Evolutionary conservation across 805 yeast species (phyloP).

Genomic region (Metschnikowia chrysomelidarum): DNA sequence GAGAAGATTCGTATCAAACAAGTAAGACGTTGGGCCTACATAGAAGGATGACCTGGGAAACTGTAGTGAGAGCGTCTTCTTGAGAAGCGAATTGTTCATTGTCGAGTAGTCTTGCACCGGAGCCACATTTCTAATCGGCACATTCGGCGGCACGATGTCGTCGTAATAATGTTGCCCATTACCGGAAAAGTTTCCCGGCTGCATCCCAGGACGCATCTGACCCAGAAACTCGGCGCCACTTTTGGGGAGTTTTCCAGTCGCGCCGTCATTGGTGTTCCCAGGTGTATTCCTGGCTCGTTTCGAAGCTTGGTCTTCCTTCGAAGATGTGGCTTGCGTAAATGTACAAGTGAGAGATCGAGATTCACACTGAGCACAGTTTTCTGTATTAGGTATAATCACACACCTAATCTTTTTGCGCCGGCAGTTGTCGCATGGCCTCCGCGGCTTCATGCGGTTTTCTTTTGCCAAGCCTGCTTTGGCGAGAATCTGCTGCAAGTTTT

Average conservation of each 20-base stretch:
- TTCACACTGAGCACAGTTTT: conserved; percentile 75
- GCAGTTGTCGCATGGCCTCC: conserved; percentile 83
- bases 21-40: conserved; percentile 79
- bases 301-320: conserved; percentile 43
- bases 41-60: conserved; percentile 88
- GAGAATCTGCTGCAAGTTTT: not conserved
- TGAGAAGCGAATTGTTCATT: conserved; percentile 61
- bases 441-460: conserved; percentile 9
- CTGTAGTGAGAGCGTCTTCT: conserved; percentile 71
- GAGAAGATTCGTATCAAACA: conserved; percentile 70
- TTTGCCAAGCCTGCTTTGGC: not conserved
- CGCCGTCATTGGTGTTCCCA: too few species aligned
- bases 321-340: conserved; percentile 35
- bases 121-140: conserved; percentile 48
- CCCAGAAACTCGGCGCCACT: too few species aligned
- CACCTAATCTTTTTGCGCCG: conserved; percentile 78
- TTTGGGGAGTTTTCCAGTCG: too few species aligned
- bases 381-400: conserved; percentile 59
- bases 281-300: conserved; percentile 28
- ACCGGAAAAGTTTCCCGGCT: too few species aligned
- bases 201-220: too few species aligned
- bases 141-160: conserved; percentile 37
- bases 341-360: conserved; percentile 73
- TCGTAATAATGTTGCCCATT: too few species aligned
- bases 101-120: conserved; percentile 69